phyloP scores from a whole-genome alignment of 352 stramenopile genomes.

The Pseudoperonospora humuli region DNA sequence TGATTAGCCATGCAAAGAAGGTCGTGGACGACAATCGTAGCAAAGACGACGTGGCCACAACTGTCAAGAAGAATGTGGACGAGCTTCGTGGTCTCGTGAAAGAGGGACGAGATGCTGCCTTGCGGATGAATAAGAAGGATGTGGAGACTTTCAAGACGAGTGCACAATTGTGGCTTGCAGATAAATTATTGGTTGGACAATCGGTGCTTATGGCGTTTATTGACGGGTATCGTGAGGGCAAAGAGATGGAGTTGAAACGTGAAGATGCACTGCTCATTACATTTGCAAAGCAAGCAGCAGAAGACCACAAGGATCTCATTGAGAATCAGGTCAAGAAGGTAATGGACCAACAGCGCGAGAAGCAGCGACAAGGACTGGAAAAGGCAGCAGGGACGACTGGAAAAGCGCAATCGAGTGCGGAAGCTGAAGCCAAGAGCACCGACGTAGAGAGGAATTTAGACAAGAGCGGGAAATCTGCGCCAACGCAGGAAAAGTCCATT shows the following conservation, averaged over 20 bases:
- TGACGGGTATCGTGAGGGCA: conserved; percentile 71
- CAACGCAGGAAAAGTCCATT: not conserved
- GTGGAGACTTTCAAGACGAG: conserved; percentile 52
- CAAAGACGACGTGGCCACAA: conserved; percentile 59
- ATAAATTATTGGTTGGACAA: conserved; percentile 81
- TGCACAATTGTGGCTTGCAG: conserved; percentile 68
- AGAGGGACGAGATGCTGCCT: conserved; percentile 42
- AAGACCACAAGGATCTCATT: conserved; percentile 65
- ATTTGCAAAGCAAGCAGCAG: conserved; percentile 65
- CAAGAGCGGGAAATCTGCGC: not conserved
- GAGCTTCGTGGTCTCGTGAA: conserved; percentile 62
- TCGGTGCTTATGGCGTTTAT: conserved; percentile 79
- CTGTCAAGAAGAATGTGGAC: conserved; percentile 59
- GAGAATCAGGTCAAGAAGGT: conserved; percentile 65
- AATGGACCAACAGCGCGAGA: conserved; percentile 48
- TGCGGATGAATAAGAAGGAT: conserved; percentile 54
- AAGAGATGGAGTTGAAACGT: conserved; percentile 62
- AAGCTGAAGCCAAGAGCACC: not conserved
- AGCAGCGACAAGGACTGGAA: conserved; percentile 33
- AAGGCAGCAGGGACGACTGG: conserved; percentile 9
- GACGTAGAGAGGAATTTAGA: conserved; percentile 1
- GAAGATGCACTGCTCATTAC: conserved; percentile 66
- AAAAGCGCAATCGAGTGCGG: not conserved
- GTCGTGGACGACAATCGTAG: conserved; percentile 58
- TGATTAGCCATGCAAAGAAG: conserved; percentile 46